Conservation (phyloP, 1,284 basidiomycete species). For the Ceratobasidium theobromae region DNA sequence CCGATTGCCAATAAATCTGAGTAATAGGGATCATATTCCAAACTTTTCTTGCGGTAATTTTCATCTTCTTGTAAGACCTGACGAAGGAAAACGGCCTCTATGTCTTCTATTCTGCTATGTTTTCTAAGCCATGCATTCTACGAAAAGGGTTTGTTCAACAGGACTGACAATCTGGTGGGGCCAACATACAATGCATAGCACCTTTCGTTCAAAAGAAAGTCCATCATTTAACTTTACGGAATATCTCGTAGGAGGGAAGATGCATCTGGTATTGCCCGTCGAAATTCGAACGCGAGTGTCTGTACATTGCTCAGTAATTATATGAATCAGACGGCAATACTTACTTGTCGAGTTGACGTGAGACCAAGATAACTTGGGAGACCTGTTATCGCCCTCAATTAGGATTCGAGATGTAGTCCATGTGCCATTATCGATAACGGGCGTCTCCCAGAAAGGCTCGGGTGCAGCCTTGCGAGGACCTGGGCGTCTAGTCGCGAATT, state of each 20-base stretch:
- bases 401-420: background rate
- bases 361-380: background rate
- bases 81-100: background rate
- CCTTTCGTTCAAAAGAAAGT: slow-evolving; percentile 15
- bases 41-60: background rate
- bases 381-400: background rate
- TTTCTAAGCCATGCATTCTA: slow-evolving; percentile 24
- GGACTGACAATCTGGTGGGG: background rate
- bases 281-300: slow-evolving; percentile 1
- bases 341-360: background rate
- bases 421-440: slow-evolving; percentile 3
- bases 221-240: background rate
- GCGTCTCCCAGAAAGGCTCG: slow-evolving; percentile 8
- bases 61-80: slow-evolving; percentile 2
- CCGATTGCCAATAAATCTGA: slow-evolving; percentile 1
- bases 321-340: background rate
- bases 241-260: slow-evolving; percentile 23
- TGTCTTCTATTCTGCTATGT: background rate
- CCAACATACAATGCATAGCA: background rate
- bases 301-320: background rate
- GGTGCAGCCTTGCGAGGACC: slow-evolving; percentile 14
- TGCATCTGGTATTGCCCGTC: slow-evolving; percentile 16
- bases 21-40: slow-evolving; percentile 3
- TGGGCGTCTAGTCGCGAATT: background rate
- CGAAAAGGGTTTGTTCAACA: background rate